Evolutionary conservation across 805 yeast species (phyloP).

Genomic region (Kluyveromyces starmeri): DNA sequence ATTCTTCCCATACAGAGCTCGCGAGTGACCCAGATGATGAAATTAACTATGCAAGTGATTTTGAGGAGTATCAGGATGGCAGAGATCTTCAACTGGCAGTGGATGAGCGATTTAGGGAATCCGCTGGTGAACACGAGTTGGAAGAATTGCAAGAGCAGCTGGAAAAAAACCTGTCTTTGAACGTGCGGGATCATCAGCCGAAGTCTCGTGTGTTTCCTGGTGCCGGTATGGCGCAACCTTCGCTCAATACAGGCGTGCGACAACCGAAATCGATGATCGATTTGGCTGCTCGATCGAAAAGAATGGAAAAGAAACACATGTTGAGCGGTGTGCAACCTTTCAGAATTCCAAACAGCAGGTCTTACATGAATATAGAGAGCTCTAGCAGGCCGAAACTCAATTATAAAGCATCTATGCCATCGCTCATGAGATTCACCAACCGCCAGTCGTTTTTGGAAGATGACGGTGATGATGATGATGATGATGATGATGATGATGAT

Average conservation of each 20-base stretch:
- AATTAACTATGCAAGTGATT: constrained; percentile 21
- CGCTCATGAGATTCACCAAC: constrained; percentile 11
- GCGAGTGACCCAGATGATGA: constrained; percentile 17
- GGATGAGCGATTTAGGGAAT: constrained; percentile 2
- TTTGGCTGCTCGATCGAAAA: constrained; percentile 10
- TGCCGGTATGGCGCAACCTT: neutral
- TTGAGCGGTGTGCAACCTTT: constrained; percentile 3
- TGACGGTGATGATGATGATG: neutral
- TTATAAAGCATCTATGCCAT: constrained; percentile 25
- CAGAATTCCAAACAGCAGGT: constrained; percentile 20
- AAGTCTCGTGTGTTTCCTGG: constrained; percentile 1
- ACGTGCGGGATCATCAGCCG: neutral
- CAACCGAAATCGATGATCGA: constrained; percentile 29
- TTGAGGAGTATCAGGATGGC: constrained; percentile 21
- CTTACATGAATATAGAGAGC: constrained; percentile 19
- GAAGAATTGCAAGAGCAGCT: constrained; percentile 13
- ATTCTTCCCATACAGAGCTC: constrained; percentile 13
- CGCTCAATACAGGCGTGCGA: constrained; percentile 9
- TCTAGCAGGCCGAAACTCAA: constrained; percentile 10
- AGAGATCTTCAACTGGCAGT: constrained; percentile 1
- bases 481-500: constrained; percentile 6
- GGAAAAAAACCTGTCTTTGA: constrained; percentile 9
- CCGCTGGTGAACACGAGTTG: constrained; percentile 6
- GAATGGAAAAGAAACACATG: neutral
- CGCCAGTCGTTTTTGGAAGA: constrained; percentile 4